Base-by-base conservation (phyloP, 306 rosid genomes). In the Cucurbita moschata region DNA sequence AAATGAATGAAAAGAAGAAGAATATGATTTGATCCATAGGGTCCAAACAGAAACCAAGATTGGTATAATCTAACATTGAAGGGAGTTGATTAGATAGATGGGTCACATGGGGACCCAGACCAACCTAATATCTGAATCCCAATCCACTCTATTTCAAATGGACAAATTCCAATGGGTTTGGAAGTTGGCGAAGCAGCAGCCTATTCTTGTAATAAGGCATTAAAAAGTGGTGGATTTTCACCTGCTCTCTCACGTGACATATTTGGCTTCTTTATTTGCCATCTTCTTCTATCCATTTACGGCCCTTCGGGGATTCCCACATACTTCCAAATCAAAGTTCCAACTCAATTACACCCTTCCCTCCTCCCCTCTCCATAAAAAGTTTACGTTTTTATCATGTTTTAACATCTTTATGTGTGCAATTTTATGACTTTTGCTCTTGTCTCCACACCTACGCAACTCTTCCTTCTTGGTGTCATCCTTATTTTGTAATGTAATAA, bases 261-360 rank as follows among this genome's bases (percentile, higher is more conserved):
- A 7, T 69, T 69, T 69, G 73, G 73, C 73, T 47, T 69, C 42
- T 69, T 69, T 51, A 6, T 10, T 69, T 69, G 73, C 60, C 74
- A 70, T 51, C 16, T 51, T 50, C 74, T 49, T 50, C 40, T 16
- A 42, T 23, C 38, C 35, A 30, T 30, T 30, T 30, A 30, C 35
- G 4, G 35, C 35, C 35, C 35, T 30, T 30, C 2, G 35, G 35
- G 35, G 35, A 30, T 30, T 30, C 74, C 15, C 47, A 68, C 13
- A 14, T 68, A 68, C 43, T 70, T 70, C 74, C 74, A 70, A 70
- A 70, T 53, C 60, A 70, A 70, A 70, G 50, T 70, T 70, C 74
- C 74, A 70, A 50, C 44, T 30, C 57, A 68, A 47, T 68, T 50
- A 50, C 14, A 50, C 54, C 54, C 47, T 42, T n/a, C 46, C 10